phyloP scores from a whole-genome alignment of 1,139 yeast genomes.

The Yamadazyma blattariae region DNA sequence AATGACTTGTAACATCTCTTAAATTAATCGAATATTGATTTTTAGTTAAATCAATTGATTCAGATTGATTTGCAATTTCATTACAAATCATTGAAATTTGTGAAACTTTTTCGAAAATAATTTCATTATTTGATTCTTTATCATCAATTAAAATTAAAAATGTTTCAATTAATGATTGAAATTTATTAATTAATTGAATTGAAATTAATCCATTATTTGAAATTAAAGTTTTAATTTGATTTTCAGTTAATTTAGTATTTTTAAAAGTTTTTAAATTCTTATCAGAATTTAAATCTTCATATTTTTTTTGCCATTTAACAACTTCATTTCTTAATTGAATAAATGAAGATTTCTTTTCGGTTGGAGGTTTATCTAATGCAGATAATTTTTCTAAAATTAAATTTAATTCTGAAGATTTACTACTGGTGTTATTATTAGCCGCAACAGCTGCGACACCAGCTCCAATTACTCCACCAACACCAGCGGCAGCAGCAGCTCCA shows the following conservation, averaged over 20 bases:
- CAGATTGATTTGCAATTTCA: conserved; percentile 46
- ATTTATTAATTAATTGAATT: conserved; percentile 38
- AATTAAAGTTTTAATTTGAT: conserved; percentile 28
- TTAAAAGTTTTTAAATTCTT: conserved; percentile 22
- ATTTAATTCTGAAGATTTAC: conserved; percentile 10
- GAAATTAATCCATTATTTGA: conserved; percentile 46
- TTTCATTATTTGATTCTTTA: conserved; percentile 33
- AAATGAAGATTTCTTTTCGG: conserved; percentile 13
- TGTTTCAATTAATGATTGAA: conserved; percentile 48
- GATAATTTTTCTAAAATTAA: conserved; percentile 21
- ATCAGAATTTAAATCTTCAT: conserved; percentile 38
- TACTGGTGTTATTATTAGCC: not conserved
- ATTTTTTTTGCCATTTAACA: conserved; percentile 45
- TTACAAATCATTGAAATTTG: conserved; percentile 49
- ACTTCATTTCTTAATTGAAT: conserved; percentile 30
- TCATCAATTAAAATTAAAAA: conserved; percentile 35
- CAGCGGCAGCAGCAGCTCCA: conserved; percentile 5
- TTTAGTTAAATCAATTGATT: conserved; percentile 30
- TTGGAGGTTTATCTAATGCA: conserved; percentile 14
- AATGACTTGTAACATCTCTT: conserved; percentile 71
- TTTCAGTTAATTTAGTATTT: conserved; percentile 19
- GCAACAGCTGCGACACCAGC: conserved; percentile 4
- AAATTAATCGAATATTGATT: conserved; percentile 40
- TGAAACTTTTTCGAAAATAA: conserved; percentile 55
- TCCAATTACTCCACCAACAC: not conserved